A percentile compares a stretch with the other conserved stretches of the same genome.
These are phyloP conservation scores for Hygrophila difformis DNA, from an alignment of 257 asterid species.

Conservation along the genomic window DNA sequence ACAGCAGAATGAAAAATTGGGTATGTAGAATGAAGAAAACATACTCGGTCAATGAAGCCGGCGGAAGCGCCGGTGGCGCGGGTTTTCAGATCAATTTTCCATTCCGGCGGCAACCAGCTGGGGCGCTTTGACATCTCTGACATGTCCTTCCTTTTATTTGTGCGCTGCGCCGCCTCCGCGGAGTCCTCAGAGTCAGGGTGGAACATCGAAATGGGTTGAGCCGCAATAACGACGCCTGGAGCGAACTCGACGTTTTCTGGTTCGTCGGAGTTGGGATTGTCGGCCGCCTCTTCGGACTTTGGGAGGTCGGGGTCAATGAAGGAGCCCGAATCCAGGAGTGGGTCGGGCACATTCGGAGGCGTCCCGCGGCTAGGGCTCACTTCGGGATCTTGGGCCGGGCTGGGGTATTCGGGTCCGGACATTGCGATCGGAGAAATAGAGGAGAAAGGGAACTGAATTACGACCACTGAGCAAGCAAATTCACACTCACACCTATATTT, in stretches of 20 bases:
- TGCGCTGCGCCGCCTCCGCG: conserved; percentile 13
- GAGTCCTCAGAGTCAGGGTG: conserved; percentile 15
- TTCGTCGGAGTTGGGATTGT: not conserved
- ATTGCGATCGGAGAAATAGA: conserved; percentile 14
- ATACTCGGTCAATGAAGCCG: conserved; percentile 39
- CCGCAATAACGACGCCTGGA: conserved; percentile 26
- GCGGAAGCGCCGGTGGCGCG: conserved; percentile 32
- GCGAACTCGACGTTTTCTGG: conserved; percentile 11
- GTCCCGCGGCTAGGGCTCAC: not conserved
- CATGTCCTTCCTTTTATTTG: conserved; percentile 19
- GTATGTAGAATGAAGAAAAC: conserved; percentile 6
- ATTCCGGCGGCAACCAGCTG: conserved; percentile 33
- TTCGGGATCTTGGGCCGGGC: conserved; percentile 11
- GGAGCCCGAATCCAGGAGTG: conserved; percentile 18
- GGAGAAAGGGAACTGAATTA: not conserved
- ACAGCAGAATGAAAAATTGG: too few species aligned
- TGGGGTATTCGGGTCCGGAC: conserved; percentile 15
- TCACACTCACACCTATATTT: too few species aligned
- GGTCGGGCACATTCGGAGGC: conserved; percentile 15
- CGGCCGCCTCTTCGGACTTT: conserved; percentile 13
- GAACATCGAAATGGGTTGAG: conserved; percentile 33
- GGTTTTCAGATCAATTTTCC: conserved; percentile 25
- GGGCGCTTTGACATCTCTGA: conserved; percentile 40
- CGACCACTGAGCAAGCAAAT: too few species aligned
- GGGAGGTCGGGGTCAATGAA: conserved; percentile 17